phyloP scores from a whole-genome alignment of 306 rosid genomes.

The Elaeagnus macrophylla region DNA sequence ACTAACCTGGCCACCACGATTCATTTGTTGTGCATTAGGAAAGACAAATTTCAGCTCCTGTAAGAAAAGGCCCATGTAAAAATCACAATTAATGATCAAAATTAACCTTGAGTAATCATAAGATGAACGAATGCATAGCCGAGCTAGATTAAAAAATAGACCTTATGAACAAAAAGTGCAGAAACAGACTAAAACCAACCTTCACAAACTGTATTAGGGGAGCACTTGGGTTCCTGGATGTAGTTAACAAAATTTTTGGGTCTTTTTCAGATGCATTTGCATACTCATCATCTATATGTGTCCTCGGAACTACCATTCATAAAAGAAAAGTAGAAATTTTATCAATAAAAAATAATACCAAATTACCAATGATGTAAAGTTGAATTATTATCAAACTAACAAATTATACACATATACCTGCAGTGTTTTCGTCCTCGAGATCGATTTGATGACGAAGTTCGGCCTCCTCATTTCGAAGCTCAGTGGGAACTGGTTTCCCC shows the following conservation, averaged over 20 bases:
- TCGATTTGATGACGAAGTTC: constrained; percentile 77
- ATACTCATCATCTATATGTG: constrained; percentile 82
- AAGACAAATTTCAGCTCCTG: constrained; percentile 80
- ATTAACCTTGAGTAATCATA: not conserved
- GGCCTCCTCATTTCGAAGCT: constrained; percentile 82
- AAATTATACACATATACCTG: constrained; percentile 39
- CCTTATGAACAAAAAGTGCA: not conserved
- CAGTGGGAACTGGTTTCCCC: constrained; percentile 87
- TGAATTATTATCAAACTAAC: not conserved
- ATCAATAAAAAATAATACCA: not conserved
- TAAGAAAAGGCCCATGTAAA: constrained; percentile 8
- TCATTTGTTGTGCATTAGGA: constrained; percentile 83
- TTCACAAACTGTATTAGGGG: constrained; percentile 82
- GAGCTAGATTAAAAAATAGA: not conserved
- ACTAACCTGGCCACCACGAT: constrained; percentile 96
- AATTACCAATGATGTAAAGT: not conserved
- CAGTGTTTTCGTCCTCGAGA: constrained; percentile 67
- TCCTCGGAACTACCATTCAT: constrained; percentile 49
- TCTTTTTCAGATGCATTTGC: constrained; percentile 69
- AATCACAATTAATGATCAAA: constrained; percentile 9
- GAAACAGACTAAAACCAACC: constrained; percentile 35
- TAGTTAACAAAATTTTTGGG: constrained; percentile 77
- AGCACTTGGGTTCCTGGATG: constrained; percentile 85
- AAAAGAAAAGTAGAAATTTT: not conserved
- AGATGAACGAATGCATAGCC: not conserved